Base-by-base conservation (phyloP, 768 basidiomycete species). In the Dendrothele bispora region DNA sequence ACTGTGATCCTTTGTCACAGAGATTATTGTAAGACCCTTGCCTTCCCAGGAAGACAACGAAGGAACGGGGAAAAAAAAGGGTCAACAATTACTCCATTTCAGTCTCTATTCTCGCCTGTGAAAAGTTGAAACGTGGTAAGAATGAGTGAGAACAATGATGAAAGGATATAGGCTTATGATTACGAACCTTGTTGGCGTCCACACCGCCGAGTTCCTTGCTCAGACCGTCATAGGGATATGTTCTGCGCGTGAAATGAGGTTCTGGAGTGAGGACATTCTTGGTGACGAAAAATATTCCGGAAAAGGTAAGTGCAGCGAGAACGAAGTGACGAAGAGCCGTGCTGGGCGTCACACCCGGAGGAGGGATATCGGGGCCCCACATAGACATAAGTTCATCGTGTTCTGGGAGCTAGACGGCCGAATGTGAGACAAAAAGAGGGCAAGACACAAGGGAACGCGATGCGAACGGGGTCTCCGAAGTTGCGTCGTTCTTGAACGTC, bases 361-460 rank as follows among this genome's bases (percentile, higher is more conserved):
- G 74, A 32, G 90, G 78, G 24, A 80, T 70, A 58, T 93, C 91
- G 18, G 89, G 89, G 21, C 89, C 88, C 88, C 88, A 92, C 86
- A 93, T 89, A 29, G 86, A 89, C 47, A 86, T 66, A 20, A 88
- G 70, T 58, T 93, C 91, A 43, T 91, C 88, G 59, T 80, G 74
- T 64, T 91, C 88, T 50, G 88, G 90, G 26, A 91, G 65, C 91
- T 93, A 58, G 37, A 25, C 30, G 30, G 36, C 21, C 26, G 26
- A 51, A 32, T 47, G 39, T 54, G 51, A 53, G 48, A 43, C 52
- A 15, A 28, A 8, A 54, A 29, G 40, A 29, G 26, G 24, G 48
- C 34, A 26, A 12, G 5, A 22, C 29, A 49, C 25, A 20, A 40
- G 52, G 50, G 51, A 42, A 26, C 8, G 50, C 5, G n/a, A n/a